Evolutionary conservation across 2,329 filamentous ascomycete genomes (phyloP).

Genomic region (Talaromyces sp.): DNA sequence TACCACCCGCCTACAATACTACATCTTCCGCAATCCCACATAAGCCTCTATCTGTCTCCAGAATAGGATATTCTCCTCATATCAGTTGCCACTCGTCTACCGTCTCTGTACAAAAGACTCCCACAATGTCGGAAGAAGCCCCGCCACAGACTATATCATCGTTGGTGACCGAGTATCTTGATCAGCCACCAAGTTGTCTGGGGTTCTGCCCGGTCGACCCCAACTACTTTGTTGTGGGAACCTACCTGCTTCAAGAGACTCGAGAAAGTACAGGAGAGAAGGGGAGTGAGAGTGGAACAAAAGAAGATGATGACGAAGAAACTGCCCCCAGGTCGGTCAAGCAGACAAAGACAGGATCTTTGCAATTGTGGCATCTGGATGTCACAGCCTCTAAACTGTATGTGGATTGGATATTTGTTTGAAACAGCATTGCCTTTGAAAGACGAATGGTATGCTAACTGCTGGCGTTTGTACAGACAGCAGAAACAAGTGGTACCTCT

Average conservation of each 20-base stretch:
- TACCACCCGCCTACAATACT: neutral
- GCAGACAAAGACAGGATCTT: conserved; percentile 69
- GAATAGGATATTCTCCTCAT: no score
- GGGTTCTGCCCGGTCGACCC: conserved; percentile 48
- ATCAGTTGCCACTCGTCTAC: neutral
- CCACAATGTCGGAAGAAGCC: conserved; percentile 8
- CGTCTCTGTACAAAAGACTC: neutral
- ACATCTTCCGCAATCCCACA: neutral
- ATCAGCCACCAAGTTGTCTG: conserved; percentile 45
- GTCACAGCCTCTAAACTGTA: conserved; percentile 29
- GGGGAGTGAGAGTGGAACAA: conserved; percentile 23
- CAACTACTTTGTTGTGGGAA: conserved; percentile 73
- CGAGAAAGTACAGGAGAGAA: conserved; percentile 20
- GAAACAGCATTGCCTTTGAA: neutral
- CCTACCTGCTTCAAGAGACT: conserved; percentile 63
- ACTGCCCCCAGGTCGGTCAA: conserved; percentile 23
- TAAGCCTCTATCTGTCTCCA: neutral
- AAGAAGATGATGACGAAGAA: conserved; percentile 24
- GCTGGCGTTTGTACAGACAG: conserved; percentile 38
- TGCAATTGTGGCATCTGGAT: conserved; percentile 62
- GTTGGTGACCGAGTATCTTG: conserved; percentile 34
- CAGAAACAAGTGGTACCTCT: conserved; percentile 59
- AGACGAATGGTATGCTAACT: neutral
- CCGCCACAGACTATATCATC: conserved; percentile 21
- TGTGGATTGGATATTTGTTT: conserved; percentile 6